Evolutionary conservation across 2,329 filamentous ascomycete species (phyloP), one percentile per base, ranked within the genome.

Genomic region (Aspergillus costaricaensis): DNA sequence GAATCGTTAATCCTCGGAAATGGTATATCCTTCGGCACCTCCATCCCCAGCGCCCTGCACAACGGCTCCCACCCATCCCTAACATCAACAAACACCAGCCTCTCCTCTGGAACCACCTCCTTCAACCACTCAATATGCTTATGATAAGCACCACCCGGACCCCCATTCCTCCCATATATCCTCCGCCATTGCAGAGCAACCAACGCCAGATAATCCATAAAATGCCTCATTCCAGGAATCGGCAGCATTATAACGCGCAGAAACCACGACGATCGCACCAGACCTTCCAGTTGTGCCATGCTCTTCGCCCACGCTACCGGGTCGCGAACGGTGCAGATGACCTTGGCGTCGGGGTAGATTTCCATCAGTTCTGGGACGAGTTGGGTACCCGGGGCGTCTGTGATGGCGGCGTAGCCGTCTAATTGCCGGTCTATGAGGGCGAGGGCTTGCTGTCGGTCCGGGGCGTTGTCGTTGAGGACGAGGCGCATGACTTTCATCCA

Each of bases 301-400:
- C 67, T 70, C n/a, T 56, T 64, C 30, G 62, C 67, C 70, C 70
- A 72, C 0, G 61, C 30, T 0, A 56, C 19, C 0, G 67, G 61
- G 9, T 72, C 69, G 27, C 70, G 69, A 1, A 62, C 67, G 6
- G 76, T 79, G 60, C 77, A 74, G 17, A 84, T 76, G 4, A 83
- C 80, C 57, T 78, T 78, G 12, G 81, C 81, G 27, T 83, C 74
- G 0, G 82, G 82, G 60, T 83, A 83, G 8, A 83, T 62, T 57
- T 79, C 75, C 60, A 83, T 66, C 38, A 84, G 68, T 52, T 83
- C 81, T 14, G 76, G 72, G 17, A 81, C 70, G 25, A 83, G 76
- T 53, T 76, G 71, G 15, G 72, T 73, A 4, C 72, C 73, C 0
- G 82, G 81, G 15, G 75, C 65, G 64, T 84, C 82, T 38, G 80